phyloP scores from a whole-genome alignment of 352 stramenopile species.

The Pythium graminicola region DNA sequence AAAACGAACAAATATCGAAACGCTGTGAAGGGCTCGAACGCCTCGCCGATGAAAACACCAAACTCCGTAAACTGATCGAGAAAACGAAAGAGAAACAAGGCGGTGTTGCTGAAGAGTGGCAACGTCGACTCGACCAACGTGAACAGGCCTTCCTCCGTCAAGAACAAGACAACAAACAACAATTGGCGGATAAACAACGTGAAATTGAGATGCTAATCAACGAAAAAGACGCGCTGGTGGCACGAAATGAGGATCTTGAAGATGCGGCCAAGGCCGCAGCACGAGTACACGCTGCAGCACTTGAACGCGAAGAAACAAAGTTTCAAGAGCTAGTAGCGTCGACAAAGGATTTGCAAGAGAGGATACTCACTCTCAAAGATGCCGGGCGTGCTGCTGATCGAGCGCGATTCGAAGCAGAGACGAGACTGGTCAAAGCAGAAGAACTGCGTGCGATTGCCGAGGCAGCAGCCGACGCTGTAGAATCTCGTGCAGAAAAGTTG shows the following conservation, averaged over 20 bases:
- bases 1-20: constrained; percentile 37
- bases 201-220: constrained; percentile 26
- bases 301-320: constrained; percentile 25
- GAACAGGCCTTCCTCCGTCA: constrained; percentile 50
- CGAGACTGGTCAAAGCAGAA: constrained; percentile 34
- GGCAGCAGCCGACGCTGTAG: constrained; percentile 39
- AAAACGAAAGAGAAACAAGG: constrained; percentile 38
- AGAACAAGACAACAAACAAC: constrained; percentile 39
- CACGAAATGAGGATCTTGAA: constrained; percentile 3
- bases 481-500: constrained; percentile 31
- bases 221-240: constrained; percentile 23
- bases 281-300: not conserved
- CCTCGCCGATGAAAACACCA: constrained; percentile 39
- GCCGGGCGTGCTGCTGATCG: constrained; percentile 27
- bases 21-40: constrained; percentile 28
- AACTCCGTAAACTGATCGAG: constrained; percentile 48
- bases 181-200: constrained; percentile 23
- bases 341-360: constrained; percentile 31
- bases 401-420: constrained; percentile 25
- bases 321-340: constrained; percentile 22
- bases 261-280: constrained; percentile 15
- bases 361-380: constrained; percentile 24
- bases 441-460: constrained; percentile 38
- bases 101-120: constrained; percentile 28
- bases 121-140: constrained; percentile 32